Conservation (phyloP, 495 filamentous ascomycete genomes). For the Glutinoglossum americanum region DNA sequence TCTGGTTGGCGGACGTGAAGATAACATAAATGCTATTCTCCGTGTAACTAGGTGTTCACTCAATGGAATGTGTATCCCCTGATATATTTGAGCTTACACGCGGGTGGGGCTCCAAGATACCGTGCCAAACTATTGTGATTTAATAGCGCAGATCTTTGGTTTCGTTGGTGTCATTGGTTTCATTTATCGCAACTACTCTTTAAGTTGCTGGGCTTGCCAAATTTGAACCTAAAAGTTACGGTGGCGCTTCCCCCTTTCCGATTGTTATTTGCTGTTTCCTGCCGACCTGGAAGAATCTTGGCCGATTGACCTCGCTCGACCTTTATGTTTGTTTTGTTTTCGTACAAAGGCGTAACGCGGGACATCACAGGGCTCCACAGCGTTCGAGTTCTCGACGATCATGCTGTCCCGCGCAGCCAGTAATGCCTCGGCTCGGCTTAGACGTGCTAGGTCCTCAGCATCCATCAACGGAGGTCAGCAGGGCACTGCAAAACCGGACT, state of each 20-base stretch:
- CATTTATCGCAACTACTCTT: not conserved
- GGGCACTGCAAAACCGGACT: constrained; percentile 14
- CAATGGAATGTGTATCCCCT: not conserved
- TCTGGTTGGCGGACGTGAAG: not conserved
- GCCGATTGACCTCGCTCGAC: not conserved
- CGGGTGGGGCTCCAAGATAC: not conserved
- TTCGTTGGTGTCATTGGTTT: not conserved
- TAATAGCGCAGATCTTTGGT: no score
- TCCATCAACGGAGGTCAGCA: constrained; percentile 26
- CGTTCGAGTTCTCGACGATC: not conserved
- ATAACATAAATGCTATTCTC: not conserved
- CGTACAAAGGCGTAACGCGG: not conserved
- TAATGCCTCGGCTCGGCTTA: constrained; percentile 25
- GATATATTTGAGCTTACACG: not conserved
- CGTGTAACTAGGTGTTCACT: not conserved
- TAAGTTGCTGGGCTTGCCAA: not conserved
- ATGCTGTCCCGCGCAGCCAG: constrained; percentile 27
- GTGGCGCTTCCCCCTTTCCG: not conserved
- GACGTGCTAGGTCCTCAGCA: constrained; percentile 39
- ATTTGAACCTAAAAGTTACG: not conserved
- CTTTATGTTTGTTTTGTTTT: not conserved
- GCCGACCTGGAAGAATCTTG: not conserved
- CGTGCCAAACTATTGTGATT: no score
- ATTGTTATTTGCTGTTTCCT: not conserved
- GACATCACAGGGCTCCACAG: not conserved